Percentiles rank a stretch among this genome's conserved stretches.
Conservation (phyloP, 371 early-diverging fungal species). For the Rhizopus sp. region DNA sequence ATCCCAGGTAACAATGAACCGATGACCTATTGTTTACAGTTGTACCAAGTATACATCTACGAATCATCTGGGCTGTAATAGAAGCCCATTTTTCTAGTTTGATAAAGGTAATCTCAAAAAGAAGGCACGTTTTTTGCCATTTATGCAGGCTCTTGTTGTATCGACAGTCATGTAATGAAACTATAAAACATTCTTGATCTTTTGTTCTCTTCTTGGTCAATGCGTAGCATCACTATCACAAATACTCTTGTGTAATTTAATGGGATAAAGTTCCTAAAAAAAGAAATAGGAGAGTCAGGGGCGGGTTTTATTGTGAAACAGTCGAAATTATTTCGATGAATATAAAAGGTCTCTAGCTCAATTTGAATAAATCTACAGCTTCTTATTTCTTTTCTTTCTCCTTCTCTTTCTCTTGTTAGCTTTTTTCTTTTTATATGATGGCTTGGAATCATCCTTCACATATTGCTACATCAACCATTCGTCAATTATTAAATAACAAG, state of each 20-base stretch:
- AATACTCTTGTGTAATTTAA: neutral
- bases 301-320: constrained; percentile 2
- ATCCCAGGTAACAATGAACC: constrained; percentile 3
- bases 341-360: constrained; percentile 12
- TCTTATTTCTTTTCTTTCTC: neutral
- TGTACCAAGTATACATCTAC: neutral
- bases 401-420: neutral
- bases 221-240: neutral
- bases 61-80: neutral
- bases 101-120: neutral
- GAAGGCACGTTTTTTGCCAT: neutral
- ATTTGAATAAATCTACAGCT: neutral
- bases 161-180: too few relatives aligned
- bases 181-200: neutral
- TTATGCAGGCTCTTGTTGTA: too few relatives aligned
- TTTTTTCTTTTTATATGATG: neutral
- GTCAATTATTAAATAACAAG: neutral
- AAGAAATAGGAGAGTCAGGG: neutral
- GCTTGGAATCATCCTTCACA: constrained; percentile 5
- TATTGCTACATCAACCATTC: neutral
- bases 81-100: neutral
- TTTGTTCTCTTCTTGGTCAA: neutral
- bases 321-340: neutral
- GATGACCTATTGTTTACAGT: neutral
- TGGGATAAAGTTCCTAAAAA: neutral